These are phyloP conservation scores for Clavaria fumosa DNA, from an alignment of 768 basidiomycete species.

Conservation along the genomic window DNA sequence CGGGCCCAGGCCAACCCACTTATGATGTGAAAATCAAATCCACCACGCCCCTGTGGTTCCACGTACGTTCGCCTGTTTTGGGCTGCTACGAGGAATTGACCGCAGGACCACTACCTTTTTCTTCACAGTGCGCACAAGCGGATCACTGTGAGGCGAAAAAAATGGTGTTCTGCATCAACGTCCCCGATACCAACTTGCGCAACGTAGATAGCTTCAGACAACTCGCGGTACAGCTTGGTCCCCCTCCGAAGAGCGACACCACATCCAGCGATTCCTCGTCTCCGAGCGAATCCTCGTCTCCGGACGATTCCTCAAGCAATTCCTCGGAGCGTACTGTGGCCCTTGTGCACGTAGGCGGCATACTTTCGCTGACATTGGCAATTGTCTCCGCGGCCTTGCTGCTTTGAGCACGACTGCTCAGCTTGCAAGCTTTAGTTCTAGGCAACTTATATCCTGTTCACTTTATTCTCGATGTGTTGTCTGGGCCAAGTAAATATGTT, in stretches of 20 bases:
- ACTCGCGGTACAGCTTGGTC: slow-evolving; percentile 39
- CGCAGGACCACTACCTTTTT: slow-evolving; percentile 5
- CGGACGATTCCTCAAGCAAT: no score
- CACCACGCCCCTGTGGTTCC: slow-evolving; percentile 44
- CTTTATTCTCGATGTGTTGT: no score
- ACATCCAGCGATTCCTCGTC: slow-evolving; percentile 11
- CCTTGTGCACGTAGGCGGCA: slow-evolving; percentile 20
- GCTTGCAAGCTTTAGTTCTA: slow-evolving; percentile 1
- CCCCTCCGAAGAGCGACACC: slow-evolving; percentile 22
- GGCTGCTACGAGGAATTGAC: slow-evolving; percentile 1
- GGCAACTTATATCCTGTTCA: no score
- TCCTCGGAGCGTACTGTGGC: slow-evolving; percentile 17
- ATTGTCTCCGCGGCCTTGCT: slow-evolving; percentile 20
- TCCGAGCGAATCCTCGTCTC: no score
- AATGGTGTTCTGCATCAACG: slow-evolving; percentile 51
- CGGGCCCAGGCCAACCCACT: slow-evolving; percentile 33
- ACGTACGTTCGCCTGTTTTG: slow-evolving; percentile 20
- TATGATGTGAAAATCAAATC: slow-evolving; percentile 43
- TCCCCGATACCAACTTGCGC: slow-evolving; percentile 30
- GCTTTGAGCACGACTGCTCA: slow-evolving; percentile 16
- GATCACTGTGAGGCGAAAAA: slow-evolving; percentile 34
- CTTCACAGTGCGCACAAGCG: slow-evolving; percentile 26
- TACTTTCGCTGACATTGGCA: slow-evolving; percentile 17
- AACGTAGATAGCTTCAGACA: slow-evolving; percentile 43
- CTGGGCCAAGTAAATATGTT: no score